Base-by-base conservation (phyloP, 345 rosid genomes). In the Pistacia vera region DNA sequence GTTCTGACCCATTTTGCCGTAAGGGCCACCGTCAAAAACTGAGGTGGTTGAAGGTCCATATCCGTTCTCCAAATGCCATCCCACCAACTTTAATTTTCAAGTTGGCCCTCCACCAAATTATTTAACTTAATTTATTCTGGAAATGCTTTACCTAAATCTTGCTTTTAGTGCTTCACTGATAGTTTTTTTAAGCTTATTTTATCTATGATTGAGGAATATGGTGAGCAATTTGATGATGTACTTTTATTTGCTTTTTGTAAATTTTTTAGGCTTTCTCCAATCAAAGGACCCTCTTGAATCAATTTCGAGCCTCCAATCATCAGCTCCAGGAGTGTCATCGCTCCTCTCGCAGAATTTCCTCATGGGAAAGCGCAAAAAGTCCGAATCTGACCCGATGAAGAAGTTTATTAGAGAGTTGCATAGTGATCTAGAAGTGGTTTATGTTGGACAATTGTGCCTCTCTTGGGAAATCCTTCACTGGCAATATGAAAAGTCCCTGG, bases 381-480 rank as follows among this genome's bases (percentile, higher is more conserved):
- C 85, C 0, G 83, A 72, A 74, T 79, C 76, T 4, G 94, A 90
- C 73, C 97, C 97, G 25, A 83, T 81, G 81, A 71, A 44, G 79
- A 87, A 82, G 81, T 92, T 90, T 78, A 71, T 85, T 11, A 81
- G 79, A 70, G 98, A 96, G 74, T 77, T 91, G 72, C 87, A 89
- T 59, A 68, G 89, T 1, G 99, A 91, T 74, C 71, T 93, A 63
- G 99, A 96, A 79, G 81, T 81, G 36, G 97, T 93, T 3, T 96
- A 96, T 69, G 98, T 93, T n/a, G 99, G 98, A 63, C 99, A 96
- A 63, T 64, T 93, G 87, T 96, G 99, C 87, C 93, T 96, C 51
- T 90, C 99, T 0, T 96, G 99, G 99, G 99, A 96, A 75, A 89
- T 93, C 64, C 99, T 96, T 64, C 92, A 93, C 63, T 96, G 98